phyloP scores from a whole-genome alignment of 768 basidiomycete species.

The Termitomyces sp. region DNA sequence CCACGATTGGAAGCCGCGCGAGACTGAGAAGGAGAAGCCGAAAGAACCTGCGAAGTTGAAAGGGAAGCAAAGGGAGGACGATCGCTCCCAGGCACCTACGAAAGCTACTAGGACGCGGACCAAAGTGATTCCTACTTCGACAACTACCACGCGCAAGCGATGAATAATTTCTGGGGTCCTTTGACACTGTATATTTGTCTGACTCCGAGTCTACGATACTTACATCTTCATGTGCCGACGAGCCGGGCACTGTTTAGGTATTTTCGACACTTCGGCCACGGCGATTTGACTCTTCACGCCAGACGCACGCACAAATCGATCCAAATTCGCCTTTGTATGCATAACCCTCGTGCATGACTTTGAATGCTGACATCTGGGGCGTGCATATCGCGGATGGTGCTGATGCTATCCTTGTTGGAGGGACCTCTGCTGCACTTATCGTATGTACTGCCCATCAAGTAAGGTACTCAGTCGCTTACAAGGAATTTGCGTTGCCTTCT shows the following conservation, averaged over 20 bases:
- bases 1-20: constrained; percentile 49
- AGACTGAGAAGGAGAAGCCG: constrained; percentile 30
- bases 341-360: neutral
- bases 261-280: neutral
- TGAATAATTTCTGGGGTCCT: neutral
- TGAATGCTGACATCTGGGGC: neutral
- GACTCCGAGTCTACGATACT: neutral
- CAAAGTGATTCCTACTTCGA: constrained; percentile 9
- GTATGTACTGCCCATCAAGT: neutral
- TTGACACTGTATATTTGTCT: neutral
- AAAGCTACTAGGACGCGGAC: constrained; percentile 17
- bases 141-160: constrained; percentile 15
- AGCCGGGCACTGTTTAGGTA: neutral
- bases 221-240: neutral
- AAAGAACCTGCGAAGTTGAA: constrained; percentile 25
- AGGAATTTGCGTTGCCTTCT: neutral
- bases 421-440: neutral
- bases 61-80: constrained; percentile 31
- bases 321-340: neutral
- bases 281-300: neutral
- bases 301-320: neutral
- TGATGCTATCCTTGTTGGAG: neutral
- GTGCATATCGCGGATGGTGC: neutral
- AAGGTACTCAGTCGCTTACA: neutral
- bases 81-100: constrained; percentile 20